Evolutionary conservation across 768 basidiomycete genomes (phyloP), one percentile per base, ranked within the genome.

Genomic region (Postia placenta): DNA sequence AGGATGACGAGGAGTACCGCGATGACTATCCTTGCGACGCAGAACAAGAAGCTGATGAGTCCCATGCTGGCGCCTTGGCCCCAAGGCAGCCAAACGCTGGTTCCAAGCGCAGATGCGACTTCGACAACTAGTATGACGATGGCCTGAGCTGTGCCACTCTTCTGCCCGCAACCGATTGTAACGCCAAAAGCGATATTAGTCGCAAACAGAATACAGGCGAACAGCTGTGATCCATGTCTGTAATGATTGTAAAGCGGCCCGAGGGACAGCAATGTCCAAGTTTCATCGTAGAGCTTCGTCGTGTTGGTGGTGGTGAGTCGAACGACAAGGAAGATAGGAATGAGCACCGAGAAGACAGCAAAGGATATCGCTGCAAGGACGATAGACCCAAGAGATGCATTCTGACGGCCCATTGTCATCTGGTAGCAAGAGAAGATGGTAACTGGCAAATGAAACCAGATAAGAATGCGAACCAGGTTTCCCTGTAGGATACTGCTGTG

Each of bases 41-140:
- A 92, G 59, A 95, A 86, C 60, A 96, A 70, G 73, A 97, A 97
- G 64, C 90, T 92, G 50, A 95, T 85, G 28, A 93, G 74, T 12
- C 94, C 95, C 96, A 98, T 98, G 53, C 92, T 89, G 1, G 95
- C 92, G 1, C 95, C 92, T 46, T 87, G 87, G 25, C 91, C 92
- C 95, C 95, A 99, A 15, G 94, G 94, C 51, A 96, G 76, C 92
- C 92, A 96, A 26, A 95, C 73, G 53, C 89, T 93, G 26, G 94
- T 96, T 23, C 89, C 80, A 50, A 98, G 71, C 4, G 93, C 90
- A 38, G 87, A 83, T 19, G 75, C 74, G 14, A 99, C 86, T 64
- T 99, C 96, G 17, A 92, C 79, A 25, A 96, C 76, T 23, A 98
- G 74, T 54, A 99, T 83, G 47, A 97, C 75, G 55, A 95, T 83